A percentile compares a stretch with the other conserved stretches of the same genome.
Conservation (phyloP, 2,329 filamentous ascomycete species). For the Cryphonectria japonica region DNA sequence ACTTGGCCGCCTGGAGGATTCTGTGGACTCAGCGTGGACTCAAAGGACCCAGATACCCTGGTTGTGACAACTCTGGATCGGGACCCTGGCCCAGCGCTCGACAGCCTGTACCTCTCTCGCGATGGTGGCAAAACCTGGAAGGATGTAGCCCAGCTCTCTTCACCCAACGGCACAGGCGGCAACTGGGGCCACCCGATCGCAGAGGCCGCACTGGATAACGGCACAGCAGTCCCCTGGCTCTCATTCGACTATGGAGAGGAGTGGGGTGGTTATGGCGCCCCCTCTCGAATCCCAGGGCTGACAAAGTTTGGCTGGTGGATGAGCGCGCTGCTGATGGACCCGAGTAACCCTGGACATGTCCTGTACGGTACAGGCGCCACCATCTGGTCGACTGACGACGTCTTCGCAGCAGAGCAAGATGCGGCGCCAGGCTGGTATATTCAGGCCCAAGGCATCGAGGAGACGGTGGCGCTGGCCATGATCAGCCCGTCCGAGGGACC, state of each 20-base stretch:
- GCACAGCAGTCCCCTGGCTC: conserved; percentile 17
- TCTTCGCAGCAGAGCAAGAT: conserved; percentile 12
- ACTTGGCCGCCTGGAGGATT: conserved; percentile 12
- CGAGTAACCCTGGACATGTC: not conserved
- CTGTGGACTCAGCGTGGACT: conserved; percentile 17
- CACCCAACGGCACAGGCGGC: conserved; percentile 9
- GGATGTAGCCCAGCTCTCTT: conserved; percentile 17
- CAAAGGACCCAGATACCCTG: conserved; percentile 9
- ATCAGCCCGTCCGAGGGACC: conserved; percentile 16
- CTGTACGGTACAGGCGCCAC: conserved; percentile 21
- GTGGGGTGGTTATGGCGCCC: conserved; percentile 17
- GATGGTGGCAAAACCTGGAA: conserved; percentile 13
- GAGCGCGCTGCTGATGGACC: conserved; percentile 19
- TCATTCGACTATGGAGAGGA: conserved; percentile 18
- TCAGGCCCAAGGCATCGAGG: conserved; percentile 21
- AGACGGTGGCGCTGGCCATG: conserved; percentile 16
- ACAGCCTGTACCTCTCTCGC: conserved; percentile 19
- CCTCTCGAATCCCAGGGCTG: conserved; percentile 13
- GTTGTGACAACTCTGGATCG: conserved; percentile 15
- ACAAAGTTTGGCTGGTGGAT: conserved; percentile 23
- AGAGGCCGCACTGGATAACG: conserved; percentile 15
- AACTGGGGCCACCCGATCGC: conserved; percentile 21
- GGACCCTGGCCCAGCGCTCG: conserved; percentile 19
- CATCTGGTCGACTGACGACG: conserved; percentile 18
- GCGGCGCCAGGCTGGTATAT: conserved; percentile 9